Base-by-base conservation (phyloP, 352 stramenopile species). In the Thraustochytrium striatum region DNA sequence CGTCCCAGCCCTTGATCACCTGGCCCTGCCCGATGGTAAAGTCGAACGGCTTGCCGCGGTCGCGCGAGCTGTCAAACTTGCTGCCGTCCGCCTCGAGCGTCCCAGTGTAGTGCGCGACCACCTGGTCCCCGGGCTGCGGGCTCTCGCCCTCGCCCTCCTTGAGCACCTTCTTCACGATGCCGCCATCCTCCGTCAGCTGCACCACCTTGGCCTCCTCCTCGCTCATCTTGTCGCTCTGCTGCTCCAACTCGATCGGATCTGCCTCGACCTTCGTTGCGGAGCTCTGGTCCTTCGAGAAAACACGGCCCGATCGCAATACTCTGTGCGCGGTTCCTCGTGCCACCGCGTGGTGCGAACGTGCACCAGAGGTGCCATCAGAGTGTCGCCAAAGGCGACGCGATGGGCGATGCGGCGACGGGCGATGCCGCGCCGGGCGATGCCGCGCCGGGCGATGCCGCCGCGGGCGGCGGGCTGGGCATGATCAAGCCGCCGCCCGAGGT, bases 401-500 rank as follows among this genome's bases (percentile, higher is more conserved):
- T n/a, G n/a, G n/a, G n/a, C n/a, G n/a, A n/a, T n/a, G n/a, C n/a
- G n/a, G n/a, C n/a, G n/a, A n/a, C n/a, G n/a, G n/a, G n/a, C n/a
- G n/a, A n/a, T n/a, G n/a, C n/a, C n/a, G n/a, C n/a, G n/a, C n/a
- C n/a, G n/a, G n/a, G n/a, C n/a, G n/a, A n/a, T n/a, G n/a, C n/a
- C n/a, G n/a, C n/a, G n/a, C n/a, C n/a, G n/a, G n/a, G n/a, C n/a
- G n/a, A n/a, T n/a, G n/a, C n/a, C n/a, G n/a, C n/a, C n/a, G n/a
- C n/a, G 2, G 65, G 65, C 65, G 65, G 41, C 11, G 65, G 65
- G 25, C 19, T 44, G 65, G 93, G 92, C 61, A 85, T 98, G 44
- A 99, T 99, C 87, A 91, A 93, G 72, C 97, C 97, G 65, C 97
- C 97, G 53, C 95, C 95, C 11, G 95, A 98, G 78, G 98, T 99